Base-by-base conservation (phyloP, 306 rosid genomes). In the Aeschynomene evenia region DNA sequence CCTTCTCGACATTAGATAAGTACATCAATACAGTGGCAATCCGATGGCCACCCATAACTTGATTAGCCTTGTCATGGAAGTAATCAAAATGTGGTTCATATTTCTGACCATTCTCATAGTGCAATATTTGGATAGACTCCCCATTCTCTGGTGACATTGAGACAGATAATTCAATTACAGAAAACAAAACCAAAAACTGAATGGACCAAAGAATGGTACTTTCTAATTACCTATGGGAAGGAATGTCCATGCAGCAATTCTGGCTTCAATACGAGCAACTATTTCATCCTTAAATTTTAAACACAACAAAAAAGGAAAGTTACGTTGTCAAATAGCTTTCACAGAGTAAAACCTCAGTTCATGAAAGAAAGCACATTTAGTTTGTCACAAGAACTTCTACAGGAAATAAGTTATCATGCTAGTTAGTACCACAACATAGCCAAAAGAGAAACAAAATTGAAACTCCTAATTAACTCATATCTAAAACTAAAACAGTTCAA, bases 11-110 rank as follows among this genome's bases (percentile, higher is more conserved):
- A 64, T 83, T 57, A 40, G 99, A 91, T 83, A 94, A 75, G 89
- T 94, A 94, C 97, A 94, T 91, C 85, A 94, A 81, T 40, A 94
- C 87, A 8, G 99, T 94, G 71, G 96, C 97, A 18, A 91, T 39
- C 49, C 99, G 92, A 66, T 91, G 99, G 72, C 99, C 99, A 70
- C 99, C 99, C 63, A 71, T 3, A 53, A 77, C 13, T 59, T 84
- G 96, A 83, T 91, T 91, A 66, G 68, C 86, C 83, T 87, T 85
- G 88, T 88, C 97, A 65, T 85, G 95, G 71, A 94, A 94, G 81
- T 29, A 91, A 77, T 91, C 99, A 65, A 18, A 94, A 81, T 94
- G 99, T 7, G 99, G 96, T 54, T 87, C 97, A 2, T 94, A 94
- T 77, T 94, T 91, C 85, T 94, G 85, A 45, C 97, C 97, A 50